A percentile compares a stretch with the other conserved stretches of the same genome.
Evolutionary conservation across 148 eudicot genomes (phyloP).

Genomic region (Fallopia convolvulus): DNA sequence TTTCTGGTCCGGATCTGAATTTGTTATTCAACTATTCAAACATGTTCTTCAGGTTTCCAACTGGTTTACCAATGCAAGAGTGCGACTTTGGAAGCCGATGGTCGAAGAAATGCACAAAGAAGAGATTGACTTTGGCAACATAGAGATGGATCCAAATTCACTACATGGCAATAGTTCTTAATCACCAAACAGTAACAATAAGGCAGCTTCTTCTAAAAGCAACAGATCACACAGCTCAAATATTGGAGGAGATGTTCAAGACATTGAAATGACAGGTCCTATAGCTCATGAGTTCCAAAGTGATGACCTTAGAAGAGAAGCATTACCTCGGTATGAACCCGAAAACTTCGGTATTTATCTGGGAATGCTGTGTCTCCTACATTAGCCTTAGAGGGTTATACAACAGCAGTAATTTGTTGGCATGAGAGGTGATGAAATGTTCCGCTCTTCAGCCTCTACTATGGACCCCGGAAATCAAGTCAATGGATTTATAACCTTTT

Average conservation of each 20-base stretch:
- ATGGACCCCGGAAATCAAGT: background rate
- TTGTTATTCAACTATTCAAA: background rate
- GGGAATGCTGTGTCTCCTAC: background rate
- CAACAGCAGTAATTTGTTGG: background rate
- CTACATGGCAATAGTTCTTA: background rate
- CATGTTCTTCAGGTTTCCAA: constrained; percentile 6
- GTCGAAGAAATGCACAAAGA: constrained; percentile 1
- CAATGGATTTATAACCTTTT: background rate
- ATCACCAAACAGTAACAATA: background rate
- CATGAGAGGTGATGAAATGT: background rate
- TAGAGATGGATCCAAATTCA: background rate
- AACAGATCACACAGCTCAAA: background rate
- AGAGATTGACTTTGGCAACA: constrained; percentile 6
- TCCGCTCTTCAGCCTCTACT: background rate
- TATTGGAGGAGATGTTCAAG: background rate
- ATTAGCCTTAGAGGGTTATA: background rate
- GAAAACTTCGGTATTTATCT: background rate
- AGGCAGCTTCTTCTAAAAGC: background rate
- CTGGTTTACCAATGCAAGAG: background rate
- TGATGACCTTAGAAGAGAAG: background rate
- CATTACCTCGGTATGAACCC: background rate
- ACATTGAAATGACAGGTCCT: background rate
- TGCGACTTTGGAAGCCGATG: background rate
- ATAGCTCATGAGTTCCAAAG: background rate
- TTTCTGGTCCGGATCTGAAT: too few relatives aligned